These are phyloP conservation scores for Centrapalus pauciflorus DNA, from an alignment of 129 eudicot species.

Conservation along the genomic window DNA sequence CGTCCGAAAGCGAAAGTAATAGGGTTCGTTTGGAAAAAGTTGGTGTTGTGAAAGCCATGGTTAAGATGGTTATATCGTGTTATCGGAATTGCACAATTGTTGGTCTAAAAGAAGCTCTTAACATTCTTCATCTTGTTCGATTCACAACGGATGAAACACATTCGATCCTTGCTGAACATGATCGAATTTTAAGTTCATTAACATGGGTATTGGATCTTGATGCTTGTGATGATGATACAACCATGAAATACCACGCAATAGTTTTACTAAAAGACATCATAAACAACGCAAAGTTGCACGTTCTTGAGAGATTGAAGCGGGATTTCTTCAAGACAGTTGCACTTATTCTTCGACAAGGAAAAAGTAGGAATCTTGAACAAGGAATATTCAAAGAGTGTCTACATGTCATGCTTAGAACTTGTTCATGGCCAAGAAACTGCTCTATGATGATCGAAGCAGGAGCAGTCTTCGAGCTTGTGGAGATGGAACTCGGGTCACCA, in stretches of 20 bases:
- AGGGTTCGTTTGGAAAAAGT: slow-evolving; percentile 36
- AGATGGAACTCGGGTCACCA: slow-evolving; percentile 37
- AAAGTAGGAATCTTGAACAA: neutral
- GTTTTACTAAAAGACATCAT: slow-evolving; percentile 28
- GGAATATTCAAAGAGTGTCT: slow-evolving; percentile 33
- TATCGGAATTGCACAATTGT: slow-evolving; percentile 4
- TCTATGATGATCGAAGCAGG: slow-evolving; percentile 51
- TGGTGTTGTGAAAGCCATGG: slow-evolving; percentile 41
- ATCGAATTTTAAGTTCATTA: slow-evolving; percentile 31
- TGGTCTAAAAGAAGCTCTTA: slow-evolving; percentile 46
- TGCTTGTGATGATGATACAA: neutral
- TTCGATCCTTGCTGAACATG: slow-evolving; percentile 17
- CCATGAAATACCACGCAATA: slow-evolving; percentile 33
- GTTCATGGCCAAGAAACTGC: slow-evolving; percentile 48
- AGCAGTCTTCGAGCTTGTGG: slow-evolving; percentile 46
- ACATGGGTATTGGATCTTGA: slow-evolving; percentile 52
- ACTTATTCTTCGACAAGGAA: slow-evolving; percentile 6
- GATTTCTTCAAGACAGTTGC: slow-evolving; percentile 43
- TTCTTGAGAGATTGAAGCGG: slow-evolving; percentile 41
- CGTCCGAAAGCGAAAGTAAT: slow-evolving; percentile 21
- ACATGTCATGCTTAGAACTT: slow-evolving; percentile 36
- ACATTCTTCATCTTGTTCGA: slow-evolving; percentile 34
- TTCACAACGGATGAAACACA: slow-evolving; percentile 6
- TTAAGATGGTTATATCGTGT: slow-evolving; percentile 29
- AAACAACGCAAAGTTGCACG: slow-evolving; percentile 26